Base-by-base conservation (phyloP, 352 stramenopile species). In the Phytophthora cryptogea region DNA sequence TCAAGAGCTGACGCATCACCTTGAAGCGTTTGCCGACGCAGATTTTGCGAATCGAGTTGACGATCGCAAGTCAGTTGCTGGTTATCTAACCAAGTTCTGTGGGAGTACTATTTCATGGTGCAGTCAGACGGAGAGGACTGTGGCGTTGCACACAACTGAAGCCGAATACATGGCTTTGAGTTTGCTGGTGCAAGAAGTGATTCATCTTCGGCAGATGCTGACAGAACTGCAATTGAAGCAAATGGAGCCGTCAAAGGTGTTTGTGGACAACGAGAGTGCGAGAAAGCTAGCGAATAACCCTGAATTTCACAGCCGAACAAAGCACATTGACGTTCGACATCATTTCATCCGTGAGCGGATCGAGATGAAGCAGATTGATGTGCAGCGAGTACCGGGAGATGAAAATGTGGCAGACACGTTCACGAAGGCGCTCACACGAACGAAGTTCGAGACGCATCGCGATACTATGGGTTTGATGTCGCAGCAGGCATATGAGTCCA, bases 371-470 rank as follows among this genome's bases (percentile, higher is more conserved):
- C 20, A 66, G 36, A 60, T 71, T 41, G 17, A 49, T 3, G 51
- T 66, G 0, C 10, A 47, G 32, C 40, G 54, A 23, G n/a, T 70
- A n/a, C 37, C 54, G 11, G 45, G 45, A 11, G 39, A 35, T 7
- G 54, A 65, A 13, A 70, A 70, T 28, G 45, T 70, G 16, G 62
- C 62, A 13, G 54, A 65, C 16, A 8, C 54, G 11, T 70, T 65
- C 23, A 70, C 54, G 7, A 65, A 64, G 44, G 46, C 61, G 32
- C 37, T 70, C 2, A 7, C 36, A 30, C n/a, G 61, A 3, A 16
- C 33, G 3, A 43, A 37, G 6, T 64, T 70, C 54, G 43, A 61
- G 41, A 39, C 57, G 20, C 61, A 70, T 52, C 32, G 48, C 43
- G 33, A 1, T 26, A 20, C 30, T 3, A 51, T 59, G 52, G 20